Conservation (phyloP, 2,329 filamentous ascomycete genomes). For the Paracorniculantispora psalliotae region DNA sequence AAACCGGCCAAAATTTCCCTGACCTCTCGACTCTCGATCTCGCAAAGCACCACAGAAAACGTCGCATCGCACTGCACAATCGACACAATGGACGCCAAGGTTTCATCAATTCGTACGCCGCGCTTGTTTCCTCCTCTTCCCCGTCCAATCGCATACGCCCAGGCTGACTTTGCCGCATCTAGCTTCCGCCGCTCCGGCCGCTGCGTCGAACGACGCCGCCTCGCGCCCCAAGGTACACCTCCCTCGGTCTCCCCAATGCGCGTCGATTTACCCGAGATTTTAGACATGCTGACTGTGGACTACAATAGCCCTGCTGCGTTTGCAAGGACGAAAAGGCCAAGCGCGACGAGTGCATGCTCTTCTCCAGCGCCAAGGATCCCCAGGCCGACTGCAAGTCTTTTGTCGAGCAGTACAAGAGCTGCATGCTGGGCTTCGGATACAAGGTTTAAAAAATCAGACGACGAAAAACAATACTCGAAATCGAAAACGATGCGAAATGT, state of each 20-base stretch:
- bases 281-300: not conserved
- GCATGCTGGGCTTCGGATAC: constrained; percentile 93
- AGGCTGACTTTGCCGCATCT: not conserved
- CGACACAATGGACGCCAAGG: constrained; percentile 29
- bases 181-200: constrained; percentile 14
- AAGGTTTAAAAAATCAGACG: constrained; percentile 45
- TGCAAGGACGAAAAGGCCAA: constrained; percentile 91
- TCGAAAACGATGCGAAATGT: too few relatives aligned
- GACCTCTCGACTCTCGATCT: not conserved
- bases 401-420: constrained; percentile 80
- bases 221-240: constrained; percentile 15
- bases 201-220: constrained; percentile 7
- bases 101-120: not conserved
- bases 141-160: not conserved
- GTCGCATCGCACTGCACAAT: not conserved
- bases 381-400: constrained; percentile 76
- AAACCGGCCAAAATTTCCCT: not conserved
- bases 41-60: not conserved
- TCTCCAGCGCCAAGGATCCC: constrained; percentile 79
- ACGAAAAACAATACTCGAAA: constrained; percentile 20
- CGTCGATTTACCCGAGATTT: not conserved
- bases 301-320: constrained; percentile 81
- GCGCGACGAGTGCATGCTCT: constrained; percentile 98
- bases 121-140: not conserved
- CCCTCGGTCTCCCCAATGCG: not conserved